A percentile compares a stretch with the other conserved stretches of the same genome.
phyloP scores from a whole-genome alignment of 768 basidiomycete species.

The Mycena latifolia region DNA sequence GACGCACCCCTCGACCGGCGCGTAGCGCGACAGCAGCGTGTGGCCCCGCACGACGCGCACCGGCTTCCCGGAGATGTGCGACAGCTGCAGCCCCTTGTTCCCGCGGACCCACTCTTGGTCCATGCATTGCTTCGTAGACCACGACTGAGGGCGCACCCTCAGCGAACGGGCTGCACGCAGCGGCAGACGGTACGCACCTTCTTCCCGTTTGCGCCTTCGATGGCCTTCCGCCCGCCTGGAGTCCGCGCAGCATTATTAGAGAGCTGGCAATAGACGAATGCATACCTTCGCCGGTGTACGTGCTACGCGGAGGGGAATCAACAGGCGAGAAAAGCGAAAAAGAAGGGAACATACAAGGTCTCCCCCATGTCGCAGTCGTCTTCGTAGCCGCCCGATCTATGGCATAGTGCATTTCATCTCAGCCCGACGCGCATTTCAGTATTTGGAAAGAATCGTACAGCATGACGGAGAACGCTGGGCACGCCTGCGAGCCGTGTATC shows the following conservation, averaged over 20 bases:
- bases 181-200: too few relatives aligned
- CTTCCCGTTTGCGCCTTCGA: not conserved
- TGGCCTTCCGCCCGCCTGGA: conserved; percentile 9
- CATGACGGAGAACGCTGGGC: conserved; percentile 54
- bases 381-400: conserved; percentile 53
- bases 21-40: conserved; percentile 34
- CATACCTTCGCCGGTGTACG: conserved; percentile 19
- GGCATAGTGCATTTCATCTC: too few relatives aligned
- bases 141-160: not conserved
- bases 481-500: conserved; percentile 50
- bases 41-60: conserved; percentile 51
- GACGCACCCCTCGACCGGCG: conserved; percentile 41
- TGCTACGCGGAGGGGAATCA: not conserved
- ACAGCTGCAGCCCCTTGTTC: conserved; percentile 43
- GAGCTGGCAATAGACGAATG: not conserved
- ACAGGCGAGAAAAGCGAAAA: not conserved
- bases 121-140: conserved; percentile 47
- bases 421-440: not conserved
- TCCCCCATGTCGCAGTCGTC: conserved; percentile 55
- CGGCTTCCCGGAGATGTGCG: conserved; percentile 42
- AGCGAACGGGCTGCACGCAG: too few relatives aligned
- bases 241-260: not conserved
- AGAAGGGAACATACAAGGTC: conserved; percentile 49
- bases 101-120: conserved; percentile 40
- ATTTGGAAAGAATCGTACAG: conserved; percentile 36